Evolutionary conservation across 768 basidiomycete genomes (phyloP), one percentile per base, ranked within the genome.

Genomic region (Rhizopogon salebrosus): DNA sequence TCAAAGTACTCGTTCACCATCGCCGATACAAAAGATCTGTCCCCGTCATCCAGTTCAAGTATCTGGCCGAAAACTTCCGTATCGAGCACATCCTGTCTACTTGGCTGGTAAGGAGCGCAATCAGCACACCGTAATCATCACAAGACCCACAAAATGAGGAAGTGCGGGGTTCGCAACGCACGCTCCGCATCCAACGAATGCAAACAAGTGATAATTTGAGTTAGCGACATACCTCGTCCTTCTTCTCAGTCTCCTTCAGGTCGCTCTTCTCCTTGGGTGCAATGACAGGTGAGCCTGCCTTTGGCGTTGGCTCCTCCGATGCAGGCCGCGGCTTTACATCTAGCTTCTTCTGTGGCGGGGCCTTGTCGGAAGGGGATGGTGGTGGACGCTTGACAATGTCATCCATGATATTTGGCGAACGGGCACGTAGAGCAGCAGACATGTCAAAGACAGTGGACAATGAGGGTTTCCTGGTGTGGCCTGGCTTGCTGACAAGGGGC

Each of bases 1-100:
- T 71, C 68, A 64, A 94, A 89, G 69, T 89, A 99, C 1, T 83
- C 89, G 61, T 71, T 66, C 13, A 85, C 85, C 84, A 98, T 95
- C 37, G 71, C 81, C 53, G 72, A 73, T 14, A 87, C 88, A 69
- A 98, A 99, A 6, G 86, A 85, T 52, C 75, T 77, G 11, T 73
- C 72, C 53, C 82, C 87, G n/a, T 83, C 89, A 65, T 92, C 97
- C 62, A 98, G 81, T 49, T 98, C 95, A 57, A 94, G 78, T 57
- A 98, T 83, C 70, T 98, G 95, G 5, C 67, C 60, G 67, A 99
- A 92, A 16, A 80, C 86, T 0, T 86, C 84, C 82, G 84, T 81
- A 66, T 97, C 82, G 62, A 98, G 82, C 35, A 83, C 70, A 18
- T 66, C 67, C n/a, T 56, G 61, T 35, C 46, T 54, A 48, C 43